phyloP scores from a whole-genome alignment of 1,284 basidiomycete genomes.

The Erythrobasidium hasegawianum region DNA sequence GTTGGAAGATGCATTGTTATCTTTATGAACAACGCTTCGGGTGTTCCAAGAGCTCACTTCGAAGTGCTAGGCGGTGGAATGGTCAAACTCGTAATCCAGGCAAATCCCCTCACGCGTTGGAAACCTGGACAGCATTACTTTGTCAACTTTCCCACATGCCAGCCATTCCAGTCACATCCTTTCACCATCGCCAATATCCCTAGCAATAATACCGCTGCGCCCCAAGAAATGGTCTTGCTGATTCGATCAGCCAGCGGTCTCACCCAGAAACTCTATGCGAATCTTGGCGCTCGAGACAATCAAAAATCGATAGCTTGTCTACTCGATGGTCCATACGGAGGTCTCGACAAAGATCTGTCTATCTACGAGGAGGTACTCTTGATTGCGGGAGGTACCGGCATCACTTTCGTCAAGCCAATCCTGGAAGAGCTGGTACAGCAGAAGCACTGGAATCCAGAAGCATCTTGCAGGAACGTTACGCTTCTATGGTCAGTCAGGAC shows the following conservation, averaged over 20 bases:
- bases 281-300: constrained; percentile 3
- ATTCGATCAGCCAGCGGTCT: constrained; percentile 29
- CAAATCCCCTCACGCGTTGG: constrained; percentile 45
- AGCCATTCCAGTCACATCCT: constrained; percentile 53
- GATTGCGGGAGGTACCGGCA: constrained; percentile 52
- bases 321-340: constrained; percentile 54
- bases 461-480: constrained; percentile 26
- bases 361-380: constrained; percentile 50
- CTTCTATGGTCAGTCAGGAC: constrained; percentile 38
- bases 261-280: constrained; percentile 17
- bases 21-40: constrained; percentile 43
- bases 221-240: constrained; percentile 27
- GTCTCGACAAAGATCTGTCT: constrained; percentile 46
- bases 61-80: constrained; percentile 48
- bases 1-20: constrained; percentile 48
- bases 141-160: constrained; percentile 45
- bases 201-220: constrained; percentile 27
- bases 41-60: constrained; percentile 47
- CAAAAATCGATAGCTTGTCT: constrained; percentile 43
- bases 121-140: constrained; percentile 53
- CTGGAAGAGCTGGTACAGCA: constrained; percentile 37
- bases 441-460: constrained; percentile 39
- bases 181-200: constrained; percentile 52
- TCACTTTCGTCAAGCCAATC: constrained; percentile 37
- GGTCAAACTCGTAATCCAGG: constrained; percentile 45